Evolutionary conservation across 306 rosid genomes (phyloP), one percentile per base, ranked within the genome.

Genomic region (Gynostemma pentaphyllum): DNA sequence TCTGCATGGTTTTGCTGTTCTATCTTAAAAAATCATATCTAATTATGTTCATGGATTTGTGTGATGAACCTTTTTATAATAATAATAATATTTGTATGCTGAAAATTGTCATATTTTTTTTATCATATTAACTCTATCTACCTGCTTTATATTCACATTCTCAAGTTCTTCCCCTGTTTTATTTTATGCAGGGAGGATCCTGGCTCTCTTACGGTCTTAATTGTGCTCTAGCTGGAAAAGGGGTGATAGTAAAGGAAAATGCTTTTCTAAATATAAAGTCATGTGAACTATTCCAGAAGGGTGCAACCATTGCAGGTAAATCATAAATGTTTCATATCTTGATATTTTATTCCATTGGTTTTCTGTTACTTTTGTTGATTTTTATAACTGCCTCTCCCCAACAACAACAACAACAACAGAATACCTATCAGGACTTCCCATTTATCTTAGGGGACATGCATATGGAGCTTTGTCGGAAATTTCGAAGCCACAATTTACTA

Each of bases 221-320:
- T 34, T 68, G 72, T 68, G 82, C 79, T 56, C 62, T 80, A 57
- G 82, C 82, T n/a, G 62, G 67, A 46, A 80, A 74, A 72, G 80
- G 82, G 47, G 73, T 76, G 39, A 30, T 71, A 22, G 78, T 74
- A 46, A 50, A 53, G 34, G 75, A 51, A 67, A 54, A 77, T 69
- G 85, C 62, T 34, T 77, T 81, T 42, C 70, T 15, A 8, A 74
- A 77, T 54, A 60, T 81, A 60, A 60, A 54, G 42, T 37, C 71
- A 41, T 74, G 53, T 29, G 82, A 71, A 49, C 78, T 81, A 37
- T 29, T 65, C 23, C 78, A 71, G 59, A 66, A 41, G 45, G 85
- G 78, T 40, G 85, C 82, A 59, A 47, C 62, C 36, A 24, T 64
- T 47, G 18, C 73, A 51, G 75, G 82, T 74, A 62, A 4, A 45